Evolutionary conservation across 1,284 basidiomycete species (phyloP), one percentile per base, ranked within the genome.

Genomic region (Ganoderma leucocontextum): DNA sequence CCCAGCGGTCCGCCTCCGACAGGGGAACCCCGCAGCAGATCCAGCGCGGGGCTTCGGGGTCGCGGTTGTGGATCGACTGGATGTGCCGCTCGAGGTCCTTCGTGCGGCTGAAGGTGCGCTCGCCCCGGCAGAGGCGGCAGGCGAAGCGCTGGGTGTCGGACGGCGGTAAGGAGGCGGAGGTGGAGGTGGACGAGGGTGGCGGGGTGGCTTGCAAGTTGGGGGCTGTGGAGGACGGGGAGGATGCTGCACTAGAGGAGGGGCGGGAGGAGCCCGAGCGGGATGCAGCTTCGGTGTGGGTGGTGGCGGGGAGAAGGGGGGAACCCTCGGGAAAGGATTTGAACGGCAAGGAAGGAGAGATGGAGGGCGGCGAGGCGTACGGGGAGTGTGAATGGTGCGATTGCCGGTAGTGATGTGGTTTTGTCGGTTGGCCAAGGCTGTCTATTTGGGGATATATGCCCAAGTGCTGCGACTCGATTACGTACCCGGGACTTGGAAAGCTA

Each of bases 11-110:
- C 35, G 58, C 58, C 58, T 60, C 58, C 63, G 72, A 47, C 68
- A 74, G 36, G 66, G 74, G 47, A 71, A 75, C 64, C 55, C 67
- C 58, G 73, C 75, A 57, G 61, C 57, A 35, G 62, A 58, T 12
- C 67, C 67, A 68, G 19, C 19, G 29, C n/a, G 52, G 62, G 47
- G 62, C 65, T 36, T 57, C 36, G 9, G 65, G 36, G 41, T 36
- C 44, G 67, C 59, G 63, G 63, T 22, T 25, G 67, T 64, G 67
- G 36, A 64, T 58, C 59, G 63, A 60, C 29, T 33, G 44, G 60
- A 64, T 38, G 63, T 68, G 67, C 9, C 67, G 67, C 63, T 55
- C 59, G 63, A 64, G 63, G 63, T 68, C 67, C 22, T 60, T 52
- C n/a, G 60, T 44, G 59, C 67, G 67, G 49, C 58, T 33, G 67